Percentiles rank a stretch among this genome's conserved stretches.
phyloP scores from a whole-genome alignment of 164 flowering plant genomes.

The Platanus orientalis region DNA sequence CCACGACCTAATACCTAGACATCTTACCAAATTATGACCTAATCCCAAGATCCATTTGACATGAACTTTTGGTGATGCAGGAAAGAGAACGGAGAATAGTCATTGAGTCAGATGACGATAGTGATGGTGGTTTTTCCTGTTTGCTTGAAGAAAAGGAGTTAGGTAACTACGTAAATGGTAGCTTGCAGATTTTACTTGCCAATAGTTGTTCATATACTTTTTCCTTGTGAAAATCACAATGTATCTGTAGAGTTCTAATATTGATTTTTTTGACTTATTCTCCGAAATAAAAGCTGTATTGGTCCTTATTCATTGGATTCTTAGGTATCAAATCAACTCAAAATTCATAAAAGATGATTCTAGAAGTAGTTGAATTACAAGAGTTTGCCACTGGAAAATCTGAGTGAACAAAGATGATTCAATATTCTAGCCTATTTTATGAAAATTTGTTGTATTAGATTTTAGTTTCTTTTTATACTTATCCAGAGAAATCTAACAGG shows the following conservation, averaged over 20 bases:
- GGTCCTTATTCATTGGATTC: background rate
- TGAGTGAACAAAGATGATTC: too few species aligned
- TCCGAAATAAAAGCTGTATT: background rate
- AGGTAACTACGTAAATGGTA: conserved; percentile 30
- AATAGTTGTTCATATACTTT: background rate
- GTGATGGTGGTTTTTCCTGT: conserved; percentile 45
- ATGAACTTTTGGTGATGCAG: conserved; percentile 28
- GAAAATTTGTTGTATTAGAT: too few species aligned
- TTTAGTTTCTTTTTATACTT: too few species aligned
- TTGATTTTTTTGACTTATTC: background rate
- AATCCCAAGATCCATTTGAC: conserved; percentile 6
- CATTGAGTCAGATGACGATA: conserved; percentile 72
- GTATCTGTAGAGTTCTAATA: background rate
- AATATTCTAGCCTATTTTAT: too few species aligned
- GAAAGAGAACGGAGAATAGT: conserved; percentile 32
- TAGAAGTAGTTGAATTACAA: too few species aligned
- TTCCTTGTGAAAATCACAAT: background rate
- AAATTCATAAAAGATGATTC: background rate
- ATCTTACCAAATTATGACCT: background rate
- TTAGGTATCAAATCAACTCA: background rate
- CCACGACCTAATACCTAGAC: too few species aligned
- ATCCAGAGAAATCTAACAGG: too few species aligned
- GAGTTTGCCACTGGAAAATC: too few species aligned
- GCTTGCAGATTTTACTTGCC: background rate
- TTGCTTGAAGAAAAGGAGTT: conserved; percentile 44